These are phyloP conservation scores for Trifolium fragiferum DNA, from an alignment of 306 rosid genomes.

Conservation along the genomic window DNA sequence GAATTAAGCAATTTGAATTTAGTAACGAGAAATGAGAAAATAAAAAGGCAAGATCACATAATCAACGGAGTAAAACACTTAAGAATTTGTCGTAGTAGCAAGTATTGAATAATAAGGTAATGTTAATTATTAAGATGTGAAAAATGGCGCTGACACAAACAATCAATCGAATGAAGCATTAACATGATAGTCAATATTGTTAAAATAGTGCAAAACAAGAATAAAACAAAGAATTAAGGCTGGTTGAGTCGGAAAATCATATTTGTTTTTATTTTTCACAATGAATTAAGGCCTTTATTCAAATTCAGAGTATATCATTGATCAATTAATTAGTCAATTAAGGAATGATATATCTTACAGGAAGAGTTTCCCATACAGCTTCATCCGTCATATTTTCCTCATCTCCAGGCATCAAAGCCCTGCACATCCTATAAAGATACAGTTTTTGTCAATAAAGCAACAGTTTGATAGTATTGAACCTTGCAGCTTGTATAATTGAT, in stretches of 20 bases:
- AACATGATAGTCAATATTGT: too few species aligned
- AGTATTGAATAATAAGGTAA: constrained; percentile 14
- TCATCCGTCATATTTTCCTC: constrained; percentile 83
- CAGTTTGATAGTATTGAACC: background rate
- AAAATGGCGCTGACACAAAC: background rate
- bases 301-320: constrained; percentile 25
- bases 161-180: too few species aligned
- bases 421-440: constrained; percentile 76
- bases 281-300: background rate
- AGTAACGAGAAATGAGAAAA: constrained; percentile 37
- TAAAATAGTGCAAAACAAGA: too few species aligned
- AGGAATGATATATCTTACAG: constrained; percentile 68
- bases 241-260: background rate
- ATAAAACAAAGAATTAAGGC: background rate
- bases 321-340: constrained; percentile 37
- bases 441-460: constrained; percentile 37
- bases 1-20: constrained; percentile 40
- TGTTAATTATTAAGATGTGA: constrained; percentile 27
- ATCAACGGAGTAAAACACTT: constrained; percentile 31
- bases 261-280: background rate
- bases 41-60: constrained; percentile 20
- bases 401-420: constrained; percentile 94
- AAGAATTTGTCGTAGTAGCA: background rate
- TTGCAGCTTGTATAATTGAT: constrained; percentile 16
- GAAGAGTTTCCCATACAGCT: constrained; percentile 98